Percentiles rank a stretch among this genome's conserved stretches.
phyloP scores from a whole-genome alignment of 176 grass and related monocot genomes.

The Guadua angustifolia region DNA sequence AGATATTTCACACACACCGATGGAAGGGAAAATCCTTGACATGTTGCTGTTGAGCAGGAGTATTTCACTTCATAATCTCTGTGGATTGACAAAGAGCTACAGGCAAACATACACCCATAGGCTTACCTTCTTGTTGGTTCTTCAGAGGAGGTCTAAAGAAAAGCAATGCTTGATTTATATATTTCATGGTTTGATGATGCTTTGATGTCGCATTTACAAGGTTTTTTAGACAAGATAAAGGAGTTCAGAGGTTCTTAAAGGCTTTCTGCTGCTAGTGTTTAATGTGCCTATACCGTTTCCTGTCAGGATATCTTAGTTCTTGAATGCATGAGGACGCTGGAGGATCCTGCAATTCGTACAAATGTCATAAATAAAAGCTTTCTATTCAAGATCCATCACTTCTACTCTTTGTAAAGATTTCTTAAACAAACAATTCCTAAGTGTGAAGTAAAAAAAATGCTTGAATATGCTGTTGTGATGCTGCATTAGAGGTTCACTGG shows the following conservation, averaged over 20 bases:
- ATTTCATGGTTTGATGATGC: background rate
- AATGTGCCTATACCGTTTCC: background rate
- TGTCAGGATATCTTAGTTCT: conserved; percentile 24
- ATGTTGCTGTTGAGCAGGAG: background rate
- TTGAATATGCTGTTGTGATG: background rate
- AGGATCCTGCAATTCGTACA: conserved; percentile 4
- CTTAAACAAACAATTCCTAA: background rate
- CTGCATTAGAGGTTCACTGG: background rate
- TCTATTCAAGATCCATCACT: background rate
- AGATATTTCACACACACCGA: too few relatives aligned
- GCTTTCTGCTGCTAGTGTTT: background rate
- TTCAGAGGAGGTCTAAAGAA: background rate
- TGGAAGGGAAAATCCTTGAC: background rate
- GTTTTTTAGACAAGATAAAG: conserved; percentile 3
- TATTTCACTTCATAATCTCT: background rate
- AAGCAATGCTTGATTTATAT: background rate
- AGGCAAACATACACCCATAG: background rate
- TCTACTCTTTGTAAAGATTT: background rate
- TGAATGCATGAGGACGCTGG: conserved; percentile 12
- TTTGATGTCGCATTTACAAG: background rate
- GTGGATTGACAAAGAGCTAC: background rate
- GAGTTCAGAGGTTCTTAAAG: background rate
- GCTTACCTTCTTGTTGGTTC: background rate
- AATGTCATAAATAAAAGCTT: background rate
- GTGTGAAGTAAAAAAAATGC: background rate